Conservation (phyloP, 2,329 filamentous ascomycete species). For the Hypoxylon sp. region DNA sequence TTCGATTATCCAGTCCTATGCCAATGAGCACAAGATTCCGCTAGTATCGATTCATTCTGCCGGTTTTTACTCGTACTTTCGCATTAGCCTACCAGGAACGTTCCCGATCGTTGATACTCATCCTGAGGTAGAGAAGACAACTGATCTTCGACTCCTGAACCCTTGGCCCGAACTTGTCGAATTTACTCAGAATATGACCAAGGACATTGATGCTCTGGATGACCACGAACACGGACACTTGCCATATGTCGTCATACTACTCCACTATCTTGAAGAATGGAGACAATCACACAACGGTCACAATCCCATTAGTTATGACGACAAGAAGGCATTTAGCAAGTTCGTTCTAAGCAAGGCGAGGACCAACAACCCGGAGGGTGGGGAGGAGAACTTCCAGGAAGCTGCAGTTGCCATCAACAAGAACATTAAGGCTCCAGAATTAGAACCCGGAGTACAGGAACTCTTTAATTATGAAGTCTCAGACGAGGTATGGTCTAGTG, state of each 20-base stretch:
- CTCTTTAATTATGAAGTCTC: constrained; percentile 78
- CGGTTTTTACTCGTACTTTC: constrained; percentile 93
- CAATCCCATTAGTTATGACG: constrained; percentile 80
- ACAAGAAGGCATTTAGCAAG: constrained; percentile 87
- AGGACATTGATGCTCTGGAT: constrained; percentile 77
- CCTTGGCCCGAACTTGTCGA: constrained; percentile 87
- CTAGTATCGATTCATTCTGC: constrained; percentile 88
- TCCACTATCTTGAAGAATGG: constrained; percentile 88
- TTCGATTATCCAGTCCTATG: constrained; percentile 63
- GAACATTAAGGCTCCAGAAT: constrained; percentile 77
- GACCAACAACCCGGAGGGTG: constrained; percentile 82
- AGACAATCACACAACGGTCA: constrained; percentile 77
- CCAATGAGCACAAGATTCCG: constrained; percentile 73
- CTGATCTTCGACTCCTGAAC: constrained; percentile 84
- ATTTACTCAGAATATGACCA: constrained; percentile 77
- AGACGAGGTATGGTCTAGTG: constrained; percentile 65
- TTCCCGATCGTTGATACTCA: constrained; percentile 97
- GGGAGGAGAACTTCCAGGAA: constrained; percentile 97
- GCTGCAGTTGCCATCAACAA: constrained; percentile 90
- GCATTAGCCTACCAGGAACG: constrained; percentile 79
- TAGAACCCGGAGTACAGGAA: constrained; percentile 79
- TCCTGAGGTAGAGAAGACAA: constrained; percentile 86
- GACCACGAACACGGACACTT: constrained; percentile 92
- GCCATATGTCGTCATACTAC: constrained; percentile 85
- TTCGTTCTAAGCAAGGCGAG: constrained; percentile 77